Percentiles rank a stretch among this genome's conserved stretches.
Evolutionary conservation across 1,284 basidiomycete species (phyloP).

Genomic region (Cerioporus squamosus): DNA sequence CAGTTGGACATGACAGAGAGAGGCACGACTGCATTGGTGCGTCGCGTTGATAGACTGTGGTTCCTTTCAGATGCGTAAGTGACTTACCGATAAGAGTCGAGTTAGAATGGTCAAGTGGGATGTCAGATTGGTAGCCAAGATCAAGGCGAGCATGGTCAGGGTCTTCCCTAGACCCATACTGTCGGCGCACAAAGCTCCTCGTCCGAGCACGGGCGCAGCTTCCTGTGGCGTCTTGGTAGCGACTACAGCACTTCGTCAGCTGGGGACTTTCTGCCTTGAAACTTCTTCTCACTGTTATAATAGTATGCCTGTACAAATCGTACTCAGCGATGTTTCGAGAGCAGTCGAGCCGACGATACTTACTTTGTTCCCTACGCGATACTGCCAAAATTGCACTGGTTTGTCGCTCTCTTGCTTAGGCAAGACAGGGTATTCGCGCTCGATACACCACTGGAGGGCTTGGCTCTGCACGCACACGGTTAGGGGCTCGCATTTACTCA

Average conservation of each 20-base stretch:
- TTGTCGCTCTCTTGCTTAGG: slow-evolving; percentile 69
- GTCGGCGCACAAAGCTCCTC: slow-evolving; percentile 87
- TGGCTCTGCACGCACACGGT: slow-evolving; percentile 53
- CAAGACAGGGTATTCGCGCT: slow-evolving; percentile 73
- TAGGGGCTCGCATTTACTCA: slow-evolving; percentile 4
- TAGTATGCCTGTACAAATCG: slow-evolving; percentile 53
- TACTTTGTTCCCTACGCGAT: slow-evolving; percentile 59
- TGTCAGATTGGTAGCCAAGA: slow-evolving; percentile 74
- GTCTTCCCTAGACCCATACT: slow-evolving; percentile 93
- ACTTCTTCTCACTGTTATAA: slow-evolving; percentile 58
- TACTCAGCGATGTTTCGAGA: not conserved
- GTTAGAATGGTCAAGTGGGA: slow-evolving; percentile 58
- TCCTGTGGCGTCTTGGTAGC: slow-evolving; percentile 81
- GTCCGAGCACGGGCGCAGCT: slow-evolving; percentile 67
- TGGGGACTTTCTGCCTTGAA: not conserved
- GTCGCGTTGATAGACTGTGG: not conserved
- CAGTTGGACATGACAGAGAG: slow-evolving; percentile 90
- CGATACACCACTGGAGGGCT: slow-evolving; percentile 80
- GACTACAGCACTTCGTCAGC: slow-evolving; percentile 43
- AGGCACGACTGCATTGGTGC: slow-evolving; percentile 69
- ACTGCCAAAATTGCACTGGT: slow-evolving; percentile 89
- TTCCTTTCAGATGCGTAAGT: too few species aligned
- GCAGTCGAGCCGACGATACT: slow-evolving; percentile 35
- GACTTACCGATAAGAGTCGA: slow-evolving; percentile 76
- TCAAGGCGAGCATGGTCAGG: slow-evolving; percentile 77